Conservation (phyloP, 1,139 yeast species). For the Saccharomycopsis hybrid region DNA sequence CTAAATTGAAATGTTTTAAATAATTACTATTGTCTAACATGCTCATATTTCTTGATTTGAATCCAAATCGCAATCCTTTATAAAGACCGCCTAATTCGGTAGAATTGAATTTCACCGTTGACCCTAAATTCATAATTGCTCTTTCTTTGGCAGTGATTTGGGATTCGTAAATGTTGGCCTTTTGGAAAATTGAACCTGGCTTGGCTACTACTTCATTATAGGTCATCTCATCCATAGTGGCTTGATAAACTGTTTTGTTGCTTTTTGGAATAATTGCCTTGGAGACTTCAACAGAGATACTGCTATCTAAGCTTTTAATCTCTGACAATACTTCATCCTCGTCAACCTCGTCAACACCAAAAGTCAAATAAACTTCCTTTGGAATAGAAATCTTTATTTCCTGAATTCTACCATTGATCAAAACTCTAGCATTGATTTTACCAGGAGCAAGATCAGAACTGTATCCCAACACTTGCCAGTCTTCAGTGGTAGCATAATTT, state of each 20-base stretch:
- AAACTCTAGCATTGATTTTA: constrained; percentile 63
- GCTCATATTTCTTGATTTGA: constrained; percentile 54
- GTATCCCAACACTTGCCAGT: constrained; percentile 84
- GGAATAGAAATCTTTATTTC: constrained; percentile 68
- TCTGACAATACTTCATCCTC: constrained; percentile 1
- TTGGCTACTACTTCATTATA: constrained; percentile 25
- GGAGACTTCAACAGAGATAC: constrained; percentile 5
- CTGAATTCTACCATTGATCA: constrained; percentile 69
- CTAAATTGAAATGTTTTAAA: constrained; percentile 48
- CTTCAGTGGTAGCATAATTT: constrained; percentile 53
- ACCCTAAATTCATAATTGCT: constrained; percentile 74
- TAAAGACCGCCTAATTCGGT: constrained; percentile 75
- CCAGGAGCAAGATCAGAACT: constrained; percentile 59
- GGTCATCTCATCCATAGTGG: constrained; percentile 38
- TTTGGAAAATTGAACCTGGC: constrained; percentile 60
- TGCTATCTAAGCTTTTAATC: neutral
- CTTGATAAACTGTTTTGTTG: constrained; percentile 14
- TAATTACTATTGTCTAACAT: constrained; percentile 45
- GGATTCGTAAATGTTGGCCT: constrained; percentile 70
- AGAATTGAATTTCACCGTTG: constrained; percentile 61
- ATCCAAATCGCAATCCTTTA: constrained; percentile 79
- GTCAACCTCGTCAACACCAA: constrained; percentile 25
- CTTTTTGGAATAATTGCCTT: constrained; percentile 9
- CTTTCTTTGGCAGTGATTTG: constrained; percentile 63
- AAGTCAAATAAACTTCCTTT: constrained; percentile 62